These are phyloP conservation scores for Lonicera japonica DNA, from an alignment of 129 eudicot species.

Conservation along the genomic window DNA sequence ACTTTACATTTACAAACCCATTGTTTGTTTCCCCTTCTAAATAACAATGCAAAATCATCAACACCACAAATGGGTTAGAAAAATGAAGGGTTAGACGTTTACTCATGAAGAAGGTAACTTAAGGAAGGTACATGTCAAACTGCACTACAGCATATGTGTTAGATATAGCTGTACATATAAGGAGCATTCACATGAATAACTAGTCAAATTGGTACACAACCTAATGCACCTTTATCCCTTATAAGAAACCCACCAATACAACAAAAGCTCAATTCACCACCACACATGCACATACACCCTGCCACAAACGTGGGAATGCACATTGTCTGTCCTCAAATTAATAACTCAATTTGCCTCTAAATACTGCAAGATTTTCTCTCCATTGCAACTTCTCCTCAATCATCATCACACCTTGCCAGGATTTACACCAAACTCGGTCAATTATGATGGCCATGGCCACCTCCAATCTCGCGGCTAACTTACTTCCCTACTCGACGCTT, in stretches of 20 bases:
- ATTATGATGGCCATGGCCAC: conserved; percentile 5
- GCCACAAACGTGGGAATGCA: no score
- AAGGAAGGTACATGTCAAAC: conserved; percentile 8
- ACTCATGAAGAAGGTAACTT: conserved; percentile 21
- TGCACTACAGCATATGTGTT: conserved; percentile 21
- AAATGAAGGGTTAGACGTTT: conserved; percentile 2
- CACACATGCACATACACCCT: no score
- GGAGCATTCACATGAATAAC: conserved; percentile 7
- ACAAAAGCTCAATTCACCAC: no score
- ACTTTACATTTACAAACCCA: no score
- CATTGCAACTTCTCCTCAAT: conserved; percentile 14
- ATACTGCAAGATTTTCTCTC: no score
- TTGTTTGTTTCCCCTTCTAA: no score
- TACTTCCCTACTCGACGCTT: conserved; percentile 51
- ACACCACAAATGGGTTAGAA: no score
- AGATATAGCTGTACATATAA: conserved; percentile 42
- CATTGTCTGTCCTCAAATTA: no score
- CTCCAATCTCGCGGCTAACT: conserved; percentile 5
- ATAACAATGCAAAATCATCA: no score
- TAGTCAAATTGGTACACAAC: conserved; percentile 8
- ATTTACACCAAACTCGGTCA: not conserved
- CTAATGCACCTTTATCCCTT: no score
- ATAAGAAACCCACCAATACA: no score
- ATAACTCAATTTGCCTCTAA: not conserved
- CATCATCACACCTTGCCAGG: not conserved